Evolutionary conservation across 192 early-diverging fungal species (phyloP), one percentile per base, ranked within the genome.

Genomic region (Coemansia sp.): DNA sequence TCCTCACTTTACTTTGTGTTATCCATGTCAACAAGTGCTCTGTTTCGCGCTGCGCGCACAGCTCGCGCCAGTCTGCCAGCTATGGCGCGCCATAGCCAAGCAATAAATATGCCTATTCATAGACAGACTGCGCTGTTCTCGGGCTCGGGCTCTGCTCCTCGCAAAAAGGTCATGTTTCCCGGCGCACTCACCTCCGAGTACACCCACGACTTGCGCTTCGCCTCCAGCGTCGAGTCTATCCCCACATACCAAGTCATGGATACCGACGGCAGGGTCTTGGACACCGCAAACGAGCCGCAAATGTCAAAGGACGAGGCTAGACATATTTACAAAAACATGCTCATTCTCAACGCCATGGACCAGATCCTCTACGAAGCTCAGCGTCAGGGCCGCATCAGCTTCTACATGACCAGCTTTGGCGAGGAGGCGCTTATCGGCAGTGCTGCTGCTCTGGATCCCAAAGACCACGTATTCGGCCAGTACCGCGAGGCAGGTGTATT

Each of bases 321-420:
- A 44, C 86, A 90, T 60, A 93, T 97, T 63, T 99, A 99, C 87
- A 85, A 89, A 77, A 88, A 92, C 64, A 99, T 99, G 94, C 64
- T 97, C 53, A 89, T 86, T 0, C 85, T 99, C 45, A 93, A 96
- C 67, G 85, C 86, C 42, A 94, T 99, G 94, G 97, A 99, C 77
- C 66, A 92, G 74, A 90, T 99, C 57, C 76, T 99, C 71, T 99
- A 98, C 84, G 97, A 99, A 72, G 95, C 97, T 21, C 97, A 99
- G 80, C 88, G 97, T 10, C 97, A 99, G 81, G 97, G 97, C 12
- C 90, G 97, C 60, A 96, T 99, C 63, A 93, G 92, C 62, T 99
- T 99, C 63, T 99, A 99, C 84, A 97, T 99, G 96, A 99, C 97
- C 19, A 92, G 90, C 80, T 96, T 95, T 85, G 97, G 97, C 46